Percentiles rank a stretch among this genome's conserved stretches.
Evolutionary conservation across 129 eudicot species (phyloP).

Genomic region (Mikania micrantha): DNA sequence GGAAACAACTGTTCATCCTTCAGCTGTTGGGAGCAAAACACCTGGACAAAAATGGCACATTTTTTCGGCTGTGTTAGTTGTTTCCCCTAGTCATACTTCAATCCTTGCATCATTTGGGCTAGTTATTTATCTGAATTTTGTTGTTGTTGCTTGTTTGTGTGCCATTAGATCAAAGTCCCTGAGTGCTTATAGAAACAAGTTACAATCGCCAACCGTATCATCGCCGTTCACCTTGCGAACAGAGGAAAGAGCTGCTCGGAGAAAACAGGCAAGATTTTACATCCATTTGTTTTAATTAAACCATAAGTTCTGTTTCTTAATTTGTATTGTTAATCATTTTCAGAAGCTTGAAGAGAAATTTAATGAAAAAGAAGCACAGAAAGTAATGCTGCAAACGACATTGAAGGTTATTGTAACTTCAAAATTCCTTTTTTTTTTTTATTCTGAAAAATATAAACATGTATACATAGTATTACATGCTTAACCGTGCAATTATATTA

Average conservation of each 20-base stretch:
- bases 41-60: constrained; percentile 69
- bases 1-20: constrained; percentile 46
- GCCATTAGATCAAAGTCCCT: constrained; percentile 62
- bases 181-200: constrained; percentile 56
- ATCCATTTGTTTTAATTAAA: background rate
- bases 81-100: constrained; percentile 4
- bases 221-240: constrained; percentile 68
- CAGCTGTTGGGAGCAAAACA: constrained; percentile 50
- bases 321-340: constrained; percentile 8
- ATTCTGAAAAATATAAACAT: too few relatives aligned
- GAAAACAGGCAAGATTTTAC: constrained; percentile 63
- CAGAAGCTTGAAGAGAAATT: constrained; percentile 89
- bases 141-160: constrained; percentile 12
- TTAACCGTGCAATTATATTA: background rate
- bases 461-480: background rate
- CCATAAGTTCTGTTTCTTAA: background rate
- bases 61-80: constrained; percentile 69
- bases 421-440: background rate
- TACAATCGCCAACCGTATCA: constrained; percentile 63
- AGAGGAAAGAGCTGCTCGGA: constrained; percentile 72
- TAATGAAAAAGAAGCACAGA: constrained; percentile 54
- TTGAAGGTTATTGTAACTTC: constrained; percentile 43
- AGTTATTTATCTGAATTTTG: background rate
- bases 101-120: background rate
- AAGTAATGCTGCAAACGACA: constrained; percentile 51